These are phyloP conservation scores for Xylaria curta DNA, from an alignment of 495 filamentous ascomycete species.

Conservation along the genomic window DNA sequence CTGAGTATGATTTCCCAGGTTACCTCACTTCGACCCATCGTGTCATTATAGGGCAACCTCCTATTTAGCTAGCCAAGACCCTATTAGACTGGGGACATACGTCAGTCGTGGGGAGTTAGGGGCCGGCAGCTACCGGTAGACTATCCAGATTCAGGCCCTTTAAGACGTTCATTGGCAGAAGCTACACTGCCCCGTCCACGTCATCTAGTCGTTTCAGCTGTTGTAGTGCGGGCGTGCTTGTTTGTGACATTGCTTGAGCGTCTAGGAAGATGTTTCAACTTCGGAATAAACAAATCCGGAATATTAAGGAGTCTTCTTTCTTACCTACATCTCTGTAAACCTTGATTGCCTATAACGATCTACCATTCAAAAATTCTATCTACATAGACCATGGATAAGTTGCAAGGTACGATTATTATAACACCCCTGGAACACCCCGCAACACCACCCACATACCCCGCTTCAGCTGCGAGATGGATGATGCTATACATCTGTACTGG, in stretches of 20 bases:
- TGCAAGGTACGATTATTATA: slow-evolving; percentile 13
- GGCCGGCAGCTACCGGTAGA: background rate
- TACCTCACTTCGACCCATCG: background rate
- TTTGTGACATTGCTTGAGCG: background rate
- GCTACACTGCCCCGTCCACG: slow-evolving; percentile 24
- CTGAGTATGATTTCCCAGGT: background rate
- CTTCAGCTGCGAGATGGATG: slow-evolving; percentile 2
- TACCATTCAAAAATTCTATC: background rate
- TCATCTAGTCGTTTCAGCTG: slow-evolving; percentile 22
- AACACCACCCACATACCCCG: slow-evolving; percentile 10
- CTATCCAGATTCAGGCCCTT: background rate
- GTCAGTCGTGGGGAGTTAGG: background rate
- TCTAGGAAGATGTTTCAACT: background rate
- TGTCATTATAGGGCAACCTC: background rate
- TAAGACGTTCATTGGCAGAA: slow-evolving; percentile 6
- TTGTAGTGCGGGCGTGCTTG: background rate
- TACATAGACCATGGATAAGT: slow-evolving; percentile 14
- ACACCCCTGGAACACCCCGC: slow-evolving; percentile 18
- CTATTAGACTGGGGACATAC: background rate
- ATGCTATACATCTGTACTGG: slow-evolving; percentile 6
- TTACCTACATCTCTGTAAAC: background rate
- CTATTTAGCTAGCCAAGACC: background rate
- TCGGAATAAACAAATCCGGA: background rate
- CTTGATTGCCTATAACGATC: background rate
- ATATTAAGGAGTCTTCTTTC: background rate